Base-by-base conservation (phyloP, 169 alveolate species). In the Plasmodium falciparum region DNA sequence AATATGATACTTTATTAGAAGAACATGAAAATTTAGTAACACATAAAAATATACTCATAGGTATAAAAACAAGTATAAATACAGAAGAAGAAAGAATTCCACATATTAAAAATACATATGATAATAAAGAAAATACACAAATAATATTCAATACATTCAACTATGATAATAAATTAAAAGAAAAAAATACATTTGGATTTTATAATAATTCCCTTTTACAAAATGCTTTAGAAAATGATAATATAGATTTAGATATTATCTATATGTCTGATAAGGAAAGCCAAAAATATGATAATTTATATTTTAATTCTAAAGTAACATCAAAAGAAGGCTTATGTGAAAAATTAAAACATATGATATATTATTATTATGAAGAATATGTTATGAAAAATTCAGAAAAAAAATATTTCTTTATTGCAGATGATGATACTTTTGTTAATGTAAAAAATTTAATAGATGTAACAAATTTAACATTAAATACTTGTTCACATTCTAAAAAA, bases 391-490 rank as follows among this genome's bases (percentile, higher is more conserved):
- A 83, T 24, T 63, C 86, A 0, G n/a, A 15, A 8, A 67, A 45
- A 72, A 43, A 61, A 22, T 86, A 22, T 71, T 86, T 86, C 20
- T 86, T 86, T 63, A 71, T 86, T 45, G 56, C 73, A 0, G 62
- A 65, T 65, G 88, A 86, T 43, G 54, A 86, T 59, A 86, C 92
- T 2, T 86, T 59, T 61, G 88, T 86, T 0, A 86, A 86, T 72
- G 71, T 49, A 7, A 86, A 86, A 49, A 86, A 72, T 61, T 61
- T 86, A 71, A 45, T 86, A n/a, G 92, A 86, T 73, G 92, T 86
- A 50, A 71, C 73, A 6, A 86, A 86, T 52, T 39, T 86, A 59
- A 56, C 92, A 2, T 52, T 58, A 24, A 86, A 86, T 65, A 54
- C 24, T 29, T 86, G 92, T 74, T n/a, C 47, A 7, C 92, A 86